Evolutionary conservation across 768 basidiomycete genomes (phyloP), one percentile per base, ranked within the genome.

Genomic region (Hebeloma cylindrosporum): DNA sequence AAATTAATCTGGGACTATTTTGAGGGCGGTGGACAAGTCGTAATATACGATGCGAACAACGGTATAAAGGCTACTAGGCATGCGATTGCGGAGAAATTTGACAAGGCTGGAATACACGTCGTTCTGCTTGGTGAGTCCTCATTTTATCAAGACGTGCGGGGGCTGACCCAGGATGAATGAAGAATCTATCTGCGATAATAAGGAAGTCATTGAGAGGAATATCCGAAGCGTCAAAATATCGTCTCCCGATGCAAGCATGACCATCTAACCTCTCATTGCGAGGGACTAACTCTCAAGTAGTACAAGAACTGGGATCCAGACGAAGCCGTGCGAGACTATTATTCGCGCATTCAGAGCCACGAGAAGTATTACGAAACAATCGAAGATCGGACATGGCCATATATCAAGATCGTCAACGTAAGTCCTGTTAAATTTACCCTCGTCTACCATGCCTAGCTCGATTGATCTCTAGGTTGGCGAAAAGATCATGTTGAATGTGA

Each of bases 1-100:
- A 77, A 88, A 62, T 71, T 85, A 36, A 92, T 98, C 30, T 85
- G 82, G 80, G 82, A 92, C 51, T 96, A 88, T 67, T 98, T 95
- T 66, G 74, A 77, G 47, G 68, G 65, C 2, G 87, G 91, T 4
- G 96, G 95, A 0, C 96, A 99, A 64, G 94, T 98, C 18, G 92
- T 95, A 27, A 94, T 99, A 51, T 98, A 97, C 69, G 96, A 99
- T 62, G 96, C 96, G 21, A 99, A 99, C 60, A 97, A 97, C 56
- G 93, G 93, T 1, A 82, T 80, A 5, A 72, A 74, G 16, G 76
- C 74, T 35, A 76, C 75, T 22, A 71, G 96, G 43, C 80, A 85
- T 50, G 70, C 71, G 16, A 64, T 96, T 37, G 83, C 85, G 1
- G 83, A 93, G 67, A 93, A 82, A 67, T 97, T 95, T 59, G 85